Base-by-base conservation (phyloP, 2,329 filamentous ascomycete species). In the Colletotrichum truncatum region DNA sequence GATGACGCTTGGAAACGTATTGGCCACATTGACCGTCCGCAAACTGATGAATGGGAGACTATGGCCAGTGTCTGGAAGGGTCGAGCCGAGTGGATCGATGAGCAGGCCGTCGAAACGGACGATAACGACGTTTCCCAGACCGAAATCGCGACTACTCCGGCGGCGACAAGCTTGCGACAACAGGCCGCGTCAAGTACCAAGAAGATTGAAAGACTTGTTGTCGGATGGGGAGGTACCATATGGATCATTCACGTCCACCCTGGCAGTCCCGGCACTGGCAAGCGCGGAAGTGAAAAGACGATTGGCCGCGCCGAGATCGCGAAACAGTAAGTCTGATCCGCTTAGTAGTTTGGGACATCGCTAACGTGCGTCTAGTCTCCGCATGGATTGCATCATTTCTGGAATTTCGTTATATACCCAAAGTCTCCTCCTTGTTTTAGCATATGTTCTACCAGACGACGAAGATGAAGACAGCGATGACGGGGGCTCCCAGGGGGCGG, bases 21-120 rank as follows among this genome's bases (percentile, higher is more conserved):
- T 68, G 94, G 93, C 23, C 95, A 98, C 74, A 91, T 97, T 66
- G 94, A 97, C 74, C 88, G 94, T 43, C 96, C 96, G 2, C 92
- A 93, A 72, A 92, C 91, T 5, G 89, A 91, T 8, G 90, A 91
- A 60, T 98, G 96, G 93, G 93, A 98, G 70, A 94, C 97, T 41
- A 98, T 99, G 94, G 94, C 94, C 0, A 88, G 92, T 48, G 93
- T 98, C 4, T 98, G 96, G 94, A 97, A 95, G 80, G 93, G 93
- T 2, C 87, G 94, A 21, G 89, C 90, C 1, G 94, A 98, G 75
- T 99, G 96, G 96, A 91, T 98, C 45, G 93, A 98, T 72, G 92
- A 97, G 71, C 86, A 90, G 66, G 84, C 87, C 6, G 83, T 98
- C n/a, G 92, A 94, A 70, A 84, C 81, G 3, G 92, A 95, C 57